A percentile compares a stretch with the other conserved stretches of the same genome.
phyloP scores from a whole-genome alignment of 352 stramenopile genomes.

The Globisporangium polare region DNA sequence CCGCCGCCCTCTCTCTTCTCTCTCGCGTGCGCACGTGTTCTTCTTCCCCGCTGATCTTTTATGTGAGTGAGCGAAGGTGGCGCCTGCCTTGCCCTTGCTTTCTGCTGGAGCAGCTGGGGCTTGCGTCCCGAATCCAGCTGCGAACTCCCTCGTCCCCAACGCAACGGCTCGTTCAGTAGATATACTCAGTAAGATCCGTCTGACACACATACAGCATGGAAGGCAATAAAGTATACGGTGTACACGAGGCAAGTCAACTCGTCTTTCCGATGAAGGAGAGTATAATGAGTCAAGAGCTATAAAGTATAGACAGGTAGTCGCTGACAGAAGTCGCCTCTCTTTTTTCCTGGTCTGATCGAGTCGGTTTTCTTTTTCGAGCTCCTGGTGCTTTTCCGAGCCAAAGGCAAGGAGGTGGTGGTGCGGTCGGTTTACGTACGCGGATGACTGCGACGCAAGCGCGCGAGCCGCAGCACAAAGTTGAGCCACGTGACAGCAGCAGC shows the following conservation, averaged over 20 bases:
- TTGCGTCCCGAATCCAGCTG: constrained; percentile 7
- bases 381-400: background rate
- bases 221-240: no score
- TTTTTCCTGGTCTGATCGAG: constrained; percentile 4
- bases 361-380: constrained; percentile 17
- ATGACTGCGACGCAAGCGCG: background rate
- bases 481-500: constrained; percentile 5
- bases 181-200: no score
- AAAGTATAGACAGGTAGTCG: background rate
- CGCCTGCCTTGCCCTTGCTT: constrained; percentile 1
- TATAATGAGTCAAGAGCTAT: no score
- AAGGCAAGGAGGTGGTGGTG: background rate
- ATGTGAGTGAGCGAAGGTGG: constrained; percentile 9
- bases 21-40: background rate
- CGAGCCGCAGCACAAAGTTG: background rate
- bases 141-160: background rate
- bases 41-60: constrained; percentile 18
- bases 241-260: no score
- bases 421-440: constrained; percentile 5
- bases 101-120: constrained; percentile 12
- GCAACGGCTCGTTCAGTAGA: background rate
- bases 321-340: background rate
- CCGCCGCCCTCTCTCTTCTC: background rate
- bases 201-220: no score
- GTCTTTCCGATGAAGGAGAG: no score